Evolutionary conservation across 768 basidiomycete genomes (phyloP).

Genomic region (Hirschioporus abietinus): DNA sequence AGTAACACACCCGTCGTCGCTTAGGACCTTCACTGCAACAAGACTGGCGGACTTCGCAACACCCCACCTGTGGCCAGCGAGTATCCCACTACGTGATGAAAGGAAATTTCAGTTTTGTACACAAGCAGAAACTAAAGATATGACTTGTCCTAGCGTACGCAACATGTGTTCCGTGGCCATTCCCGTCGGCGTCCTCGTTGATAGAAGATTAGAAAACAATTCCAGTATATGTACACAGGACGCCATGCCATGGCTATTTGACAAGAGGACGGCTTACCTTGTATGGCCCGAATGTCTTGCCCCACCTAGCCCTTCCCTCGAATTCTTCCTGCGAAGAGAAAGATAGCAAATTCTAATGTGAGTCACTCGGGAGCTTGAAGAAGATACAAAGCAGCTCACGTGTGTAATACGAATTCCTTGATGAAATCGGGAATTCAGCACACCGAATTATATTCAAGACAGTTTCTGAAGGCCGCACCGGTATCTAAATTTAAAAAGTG

Average conservation of each 20-base stretch:
- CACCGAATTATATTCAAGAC: background rate
- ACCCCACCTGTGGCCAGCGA: conserved; percentile 29
- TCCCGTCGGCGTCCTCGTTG: conserved; percentile 30
- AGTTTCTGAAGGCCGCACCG: conserved; percentile 5
- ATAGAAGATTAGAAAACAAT: conserved; percentile 8
- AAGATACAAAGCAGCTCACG: conserved; percentile 6
- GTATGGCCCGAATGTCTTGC: conserved; percentile 13
- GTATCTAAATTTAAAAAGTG: conserved; percentile 11
- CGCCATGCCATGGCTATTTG: background rate
- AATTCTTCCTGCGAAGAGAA: conserved; percentile 27
- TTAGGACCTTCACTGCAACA: conserved; percentile 39
- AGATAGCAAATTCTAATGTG: background rate
- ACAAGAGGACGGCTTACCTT: background rate
- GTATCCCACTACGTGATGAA: conserved; percentile 25
- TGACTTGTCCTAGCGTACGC: background rate
- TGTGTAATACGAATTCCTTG: conserved; percentile 20
- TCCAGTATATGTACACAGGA: background rate
- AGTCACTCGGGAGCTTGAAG: background rate
- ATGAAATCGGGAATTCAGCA: conserved; percentile 5
- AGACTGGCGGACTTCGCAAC: conserved; percentile 30
- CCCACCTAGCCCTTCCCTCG: conserved; percentile 37
- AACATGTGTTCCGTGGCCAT: conserved; percentile 39
- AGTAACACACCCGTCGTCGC: conserved; percentile 26
- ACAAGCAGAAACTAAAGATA: background rate
- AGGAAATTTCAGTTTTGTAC: background rate